phyloP scores from a whole-genome alignment of 164 flowering plant genomes.

The Berberis vulgaris region DNA sequence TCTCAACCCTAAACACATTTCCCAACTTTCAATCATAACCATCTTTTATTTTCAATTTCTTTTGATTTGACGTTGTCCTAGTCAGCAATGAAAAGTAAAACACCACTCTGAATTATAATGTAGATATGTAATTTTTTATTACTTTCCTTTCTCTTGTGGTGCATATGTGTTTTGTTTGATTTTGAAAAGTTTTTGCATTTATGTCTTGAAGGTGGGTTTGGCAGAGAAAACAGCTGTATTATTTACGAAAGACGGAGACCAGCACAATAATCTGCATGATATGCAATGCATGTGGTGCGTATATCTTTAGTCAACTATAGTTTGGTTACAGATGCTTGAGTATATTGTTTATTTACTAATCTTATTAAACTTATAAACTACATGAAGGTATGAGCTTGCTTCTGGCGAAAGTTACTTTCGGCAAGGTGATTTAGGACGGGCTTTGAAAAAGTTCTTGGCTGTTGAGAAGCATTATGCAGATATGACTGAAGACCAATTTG shows the following conservation, averaged over 20 bases:
- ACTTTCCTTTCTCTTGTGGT: background rate
- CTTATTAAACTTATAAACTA: constrained; percentile 8
- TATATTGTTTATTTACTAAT: too few relatives aligned
- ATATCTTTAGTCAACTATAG: constrained; percentile 8
- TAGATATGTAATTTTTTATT: background rate
- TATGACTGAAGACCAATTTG: constrained; percentile 97
- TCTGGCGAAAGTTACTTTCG: constrained; percentile 97
- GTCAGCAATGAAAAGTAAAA: too few relatives aligned
- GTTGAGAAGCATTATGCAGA: constrained; percentile 99
- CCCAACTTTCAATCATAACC: too few relatives aligned
- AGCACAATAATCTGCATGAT: constrained; percentile 94
- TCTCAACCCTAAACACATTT: too few relatives aligned
- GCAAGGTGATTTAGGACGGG: constrained; percentile 95
- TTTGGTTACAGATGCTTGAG: background rate
- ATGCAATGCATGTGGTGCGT: constrained; percentile 99
- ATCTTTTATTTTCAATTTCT: too few relatives aligned
- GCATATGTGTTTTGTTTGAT: background rate
- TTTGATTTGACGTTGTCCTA: too few relatives aligned
- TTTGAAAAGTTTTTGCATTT: too few relatives aligned
- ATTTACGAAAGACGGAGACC: constrained; percentile 98
- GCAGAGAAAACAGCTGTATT: constrained; percentile 96
- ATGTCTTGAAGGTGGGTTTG: constrained; percentile 55
- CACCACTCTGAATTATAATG: too few relatives aligned
- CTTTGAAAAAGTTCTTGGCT: constrained; percentile 84
- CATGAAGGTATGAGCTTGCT: constrained; percentile 92